Evolutionary conservation across 768 basidiomycete genomes (phyloP).

Genomic region (Coprinopsis cinerea): DNA sequence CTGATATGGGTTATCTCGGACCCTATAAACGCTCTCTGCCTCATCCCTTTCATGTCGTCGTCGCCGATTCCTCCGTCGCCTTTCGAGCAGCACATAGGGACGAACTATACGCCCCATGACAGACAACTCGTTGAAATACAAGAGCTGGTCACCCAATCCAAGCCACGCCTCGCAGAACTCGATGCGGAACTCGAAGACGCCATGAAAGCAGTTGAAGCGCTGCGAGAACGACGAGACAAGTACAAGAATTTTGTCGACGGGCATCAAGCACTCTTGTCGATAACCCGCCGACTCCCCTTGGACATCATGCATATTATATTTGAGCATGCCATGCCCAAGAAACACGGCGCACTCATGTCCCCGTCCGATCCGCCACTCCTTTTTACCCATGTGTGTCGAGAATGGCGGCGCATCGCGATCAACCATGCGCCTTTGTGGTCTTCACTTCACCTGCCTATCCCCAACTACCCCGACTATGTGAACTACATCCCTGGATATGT

Average conservation of each 20-base stretch:
- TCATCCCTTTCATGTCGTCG: too few species aligned
- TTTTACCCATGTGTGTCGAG: conserved; percentile 15
- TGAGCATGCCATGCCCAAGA: too few species aligned
- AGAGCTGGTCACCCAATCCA: conserved; percentile 5
- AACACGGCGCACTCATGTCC: conserved; percentile 18
- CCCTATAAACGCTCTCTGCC: too few species aligned
- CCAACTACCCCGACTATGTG: conserved; percentile 7
- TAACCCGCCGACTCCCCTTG: conserved; percentile 15
- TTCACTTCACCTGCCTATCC: conserved; percentile 17
- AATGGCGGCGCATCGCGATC: conserved; percentile 16
- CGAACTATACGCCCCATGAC: conserved; percentile 11
- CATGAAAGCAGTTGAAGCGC: too few species aligned
- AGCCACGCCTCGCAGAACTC: conserved; percentile 7
- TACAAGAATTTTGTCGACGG: conserved; percentile 5
- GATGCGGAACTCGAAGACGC: conserved; percentile 9
- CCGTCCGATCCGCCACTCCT: conserved; percentile 15
- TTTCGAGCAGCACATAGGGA: conserved; percentile 8
- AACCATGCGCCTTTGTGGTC: conserved; percentile 15
- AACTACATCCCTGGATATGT: not conserved
- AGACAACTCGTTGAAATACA: conserved; percentile 8
- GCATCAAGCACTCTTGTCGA: conserved; percentile 11
- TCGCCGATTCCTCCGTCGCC: too few species aligned
- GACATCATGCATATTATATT: conserved; percentile 18
- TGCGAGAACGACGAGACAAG: conserved; percentile 6
- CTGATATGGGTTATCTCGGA: too few species aligned